Percentiles rank a stretch among this genome's conserved stretches.
Conservation (phyloP, 805 yeast genomes). For the Candida nitratophila region DNA sequence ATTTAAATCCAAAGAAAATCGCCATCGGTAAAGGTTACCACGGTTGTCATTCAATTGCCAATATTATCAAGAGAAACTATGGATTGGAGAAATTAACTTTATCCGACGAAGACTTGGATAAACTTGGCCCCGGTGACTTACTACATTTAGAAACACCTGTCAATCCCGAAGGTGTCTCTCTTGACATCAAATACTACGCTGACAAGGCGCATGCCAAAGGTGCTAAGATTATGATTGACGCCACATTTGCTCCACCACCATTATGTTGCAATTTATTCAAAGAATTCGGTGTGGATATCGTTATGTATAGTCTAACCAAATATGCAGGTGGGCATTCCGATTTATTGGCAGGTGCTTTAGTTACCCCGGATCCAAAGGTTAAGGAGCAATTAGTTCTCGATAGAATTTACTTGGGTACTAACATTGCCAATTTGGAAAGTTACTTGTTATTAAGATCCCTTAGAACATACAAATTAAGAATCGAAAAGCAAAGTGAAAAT, state of each 20-base stretch:
- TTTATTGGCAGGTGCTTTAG: conserved; percentile 72
- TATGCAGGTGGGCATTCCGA: conserved; percentile 97
- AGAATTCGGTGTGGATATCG: conserved; percentile 70
- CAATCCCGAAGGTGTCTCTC: conserved; percentile 70
- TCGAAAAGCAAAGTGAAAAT: conserved; percentile 55
- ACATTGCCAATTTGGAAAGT: conserved; percentile 70
- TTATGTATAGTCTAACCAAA: conserved; percentile 92
- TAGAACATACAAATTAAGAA: conserved; percentile 72
- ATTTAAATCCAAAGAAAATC: conserved; percentile 61
- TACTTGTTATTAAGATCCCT: conserved; percentile 71
- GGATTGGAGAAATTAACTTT: conserved; percentile 45
- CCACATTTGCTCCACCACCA: conserved; percentile 95
- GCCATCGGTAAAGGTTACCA: conserved; percentile 80
- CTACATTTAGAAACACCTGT: conserved; percentile 85
- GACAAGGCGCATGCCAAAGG: conserved; percentile 70
- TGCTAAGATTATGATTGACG: conserved; percentile 65
- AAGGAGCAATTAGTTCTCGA: conserved; percentile 47
- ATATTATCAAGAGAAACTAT: conserved; percentile 52
- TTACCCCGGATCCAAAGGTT: conserved; percentile 48
- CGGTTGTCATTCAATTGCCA: conserved; percentile 70
- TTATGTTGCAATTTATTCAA: conserved; percentile 64
- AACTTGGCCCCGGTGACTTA: conserved; percentile 55
- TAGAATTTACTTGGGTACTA: conserved; percentile 70
- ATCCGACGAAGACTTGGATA: conserved; percentile 40
- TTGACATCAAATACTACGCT: conserved; percentile 57